Evolutionary conservation across 345 rosid genomes (phyloP), one percentile per base, ranked within the genome.

Genomic region (Euphorbia tirucalli): DNA sequence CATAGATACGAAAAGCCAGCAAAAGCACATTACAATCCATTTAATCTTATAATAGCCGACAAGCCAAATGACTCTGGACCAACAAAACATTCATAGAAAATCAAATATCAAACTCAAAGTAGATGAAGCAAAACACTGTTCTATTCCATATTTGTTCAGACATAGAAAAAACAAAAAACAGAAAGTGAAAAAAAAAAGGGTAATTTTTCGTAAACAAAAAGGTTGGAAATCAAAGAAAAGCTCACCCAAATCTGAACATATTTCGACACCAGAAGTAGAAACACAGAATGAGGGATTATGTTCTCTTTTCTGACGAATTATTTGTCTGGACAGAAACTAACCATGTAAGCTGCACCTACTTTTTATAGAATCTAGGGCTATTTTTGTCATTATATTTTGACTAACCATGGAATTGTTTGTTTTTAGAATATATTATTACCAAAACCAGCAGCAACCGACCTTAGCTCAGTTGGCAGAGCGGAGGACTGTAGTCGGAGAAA

Each of bases 381-480:
- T 54, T 64, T 25, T 24, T 21, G 28, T 24, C 9, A 19, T 30
- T 58, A 46, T 2, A 27, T 22, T 1, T 49, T 49, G n/a, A 50
- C 5, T 50, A 49, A n/a, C n/a, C n/a, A n/a, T n/a, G n/a, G n/a
- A n/a, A 35, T 35, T 35, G 39, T 35, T 35, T 3, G 3, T 35
- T 3, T 35, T 35, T 35, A 35, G n/a, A n/a, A n/a, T n/a, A n/a
- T n/a, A 35, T 7, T 35, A 35, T 35, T 35, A 3, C 28, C 6
- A 6, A 7, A 21, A 2, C 10, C 6, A 9, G 1, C 4, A 7
- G 1, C 9, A 19, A 16, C 96, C 93, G 96, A 89, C 95, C 92
- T 92, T 94, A 87, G 98, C 98, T 94, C 95, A 92, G 96, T 87
- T 94, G 98, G 95, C 57, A 94, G 97, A 88, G 98, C 97, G 96